These are phyloP conservation scores for Pezicula carpinea DNA, from an alignment of 2,329 filamentous ascomycete species.

Conservation along the genomic window DNA sequence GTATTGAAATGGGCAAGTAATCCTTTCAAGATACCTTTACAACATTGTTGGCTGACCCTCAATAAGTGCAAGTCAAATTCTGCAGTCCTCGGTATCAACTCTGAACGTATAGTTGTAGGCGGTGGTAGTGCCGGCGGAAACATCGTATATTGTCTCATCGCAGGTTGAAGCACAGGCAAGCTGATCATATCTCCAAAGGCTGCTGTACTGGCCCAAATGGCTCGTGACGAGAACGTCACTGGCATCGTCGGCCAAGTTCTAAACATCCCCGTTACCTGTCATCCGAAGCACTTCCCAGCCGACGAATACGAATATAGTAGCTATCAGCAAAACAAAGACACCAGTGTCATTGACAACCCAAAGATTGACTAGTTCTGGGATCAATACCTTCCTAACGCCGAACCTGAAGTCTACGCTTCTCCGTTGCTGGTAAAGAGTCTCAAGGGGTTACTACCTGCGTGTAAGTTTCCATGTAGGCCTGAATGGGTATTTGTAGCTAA, in stretches of 20 bases:
- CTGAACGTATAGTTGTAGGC: conserved; percentile 8
- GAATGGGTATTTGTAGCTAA: not conserved
- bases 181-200: conserved; percentile 1
- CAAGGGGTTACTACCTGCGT: conserved; percentile 12
- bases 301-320: conserved; percentile 10
- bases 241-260: conserved; percentile 16
- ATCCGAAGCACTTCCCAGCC: conserved; percentile 9
- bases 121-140: conserved; percentile 17
- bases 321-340: conserved; percentile 11
- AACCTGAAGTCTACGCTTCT: conserved; percentile 5
- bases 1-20: conserved; percentile 11
- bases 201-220: conserved; percentile 7
- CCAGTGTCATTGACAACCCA: conserved; percentile 12
- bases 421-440: conserved; percentile 13
- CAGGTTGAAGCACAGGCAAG: not conserved
- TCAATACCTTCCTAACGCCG: conserved; percentile 10
- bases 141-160: conserved; percentile 2
- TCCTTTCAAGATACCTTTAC: not conserved
- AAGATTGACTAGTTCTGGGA: conserved; percentile 18
- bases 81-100: conserved; percentile 5
- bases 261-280: conserved; percentile 17
- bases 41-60: not conserved
- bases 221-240: conserved; percentile 8
- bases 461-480: conserved; percentile 6
- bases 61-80: conserved; percentile 2